Conservation (phyloP, 768 basidiomycete species). For the Termitomyces eurrhizus region DNA sequence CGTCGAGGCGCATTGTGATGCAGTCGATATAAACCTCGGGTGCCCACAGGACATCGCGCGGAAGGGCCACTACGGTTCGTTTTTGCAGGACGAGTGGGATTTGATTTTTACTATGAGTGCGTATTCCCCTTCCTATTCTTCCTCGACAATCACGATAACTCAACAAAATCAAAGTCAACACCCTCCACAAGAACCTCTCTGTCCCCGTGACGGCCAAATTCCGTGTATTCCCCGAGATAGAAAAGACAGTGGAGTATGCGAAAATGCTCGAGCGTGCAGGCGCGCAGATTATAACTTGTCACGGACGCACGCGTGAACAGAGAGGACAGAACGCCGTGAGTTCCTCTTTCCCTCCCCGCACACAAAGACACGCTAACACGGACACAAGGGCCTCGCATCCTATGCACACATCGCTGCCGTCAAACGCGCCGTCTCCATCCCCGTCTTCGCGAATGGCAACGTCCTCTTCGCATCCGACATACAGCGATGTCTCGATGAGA, state of each 20-base stretch:
- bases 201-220: not conserved
- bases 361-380: not conserved
- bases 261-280: conserved; percentile 94
- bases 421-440: conserved; percentile 83
- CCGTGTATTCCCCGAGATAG: not conserved
- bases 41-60: not conserved
- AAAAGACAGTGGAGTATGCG: conserved; percentile 50
- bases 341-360: not conserved
- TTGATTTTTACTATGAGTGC: not conserved
- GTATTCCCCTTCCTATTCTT: not conserved
- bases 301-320: conserved; percentile 88
- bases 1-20: not conserved
- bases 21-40: not conserved
- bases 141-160: not conserved
- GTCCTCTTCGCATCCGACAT: conserved; percentile 20
- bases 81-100: not conserved
- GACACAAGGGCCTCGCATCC: conserved; percentile 16
- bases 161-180: not conserved
- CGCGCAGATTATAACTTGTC: conserved; percentile 91
- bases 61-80: not conserved
- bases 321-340: conserved; percentile 75
- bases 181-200: not conserved
- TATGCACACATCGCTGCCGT: conserved; percentile 47
- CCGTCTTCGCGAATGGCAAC: conserved; percentile 97
- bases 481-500: not conserved